phyloP scores from a whole-genome alignment of 495 filamentous ascomycete species.

The Podospora comata region DNA sequence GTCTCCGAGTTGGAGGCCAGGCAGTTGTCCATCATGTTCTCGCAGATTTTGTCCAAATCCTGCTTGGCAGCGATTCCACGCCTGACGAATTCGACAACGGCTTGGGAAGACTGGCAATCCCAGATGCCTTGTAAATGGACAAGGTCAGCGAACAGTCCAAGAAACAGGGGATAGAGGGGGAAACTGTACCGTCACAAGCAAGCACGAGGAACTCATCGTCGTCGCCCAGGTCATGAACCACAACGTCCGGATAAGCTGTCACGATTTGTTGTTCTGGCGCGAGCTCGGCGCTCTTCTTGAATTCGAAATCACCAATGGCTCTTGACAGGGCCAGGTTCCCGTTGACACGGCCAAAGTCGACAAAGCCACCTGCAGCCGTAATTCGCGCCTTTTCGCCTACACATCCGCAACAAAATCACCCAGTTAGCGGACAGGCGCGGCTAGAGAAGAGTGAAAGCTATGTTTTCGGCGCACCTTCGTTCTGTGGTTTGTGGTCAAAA shows the following conservation, averaged over 20 bases:
- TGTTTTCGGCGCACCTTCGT: constrained; percentile 65
- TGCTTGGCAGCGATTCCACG: constrained; percentile 95
- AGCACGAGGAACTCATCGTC: constrained; percentile 97
- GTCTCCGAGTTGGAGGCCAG: constrained; percentile 95
- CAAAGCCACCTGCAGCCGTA: constrained; percentile 91
- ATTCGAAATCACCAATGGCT: constrained; percentile 98
- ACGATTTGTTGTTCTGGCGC: constrained; percentile 97
- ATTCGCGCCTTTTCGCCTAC: constrained; percentile 95
- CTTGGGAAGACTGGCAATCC: constrained; percentile 98
- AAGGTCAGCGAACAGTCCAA: constrained; percentile 13
- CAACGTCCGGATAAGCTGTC: constrained; percentile 92
- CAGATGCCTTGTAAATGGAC: constrained; percentile 70
- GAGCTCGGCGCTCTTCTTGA: constrained; percentile 97
- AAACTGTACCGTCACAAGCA: constrained; percentile 80
- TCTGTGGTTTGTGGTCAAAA: constrained; percentile 97
- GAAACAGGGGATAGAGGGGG: constrained; percentile 4
- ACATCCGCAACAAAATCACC: constrained; percentile 18
- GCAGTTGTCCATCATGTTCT: constrained; percentile 99
- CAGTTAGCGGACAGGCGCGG: constrained; percentile 22
- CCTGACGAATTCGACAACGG: constrained; percentile 93
- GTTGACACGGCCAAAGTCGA: constrained; percentile 97
- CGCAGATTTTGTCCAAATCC: constrained; percentile 85
- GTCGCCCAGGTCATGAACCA: constrained; percentile 79
- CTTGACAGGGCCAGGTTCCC: constrained; percentile 96
- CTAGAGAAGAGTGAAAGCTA: constrained; percentile 8